Evolutionary conservation across 352 stramenopile genomes (phyloP).

Genomic region (Pythium utonaiense): DNA sequence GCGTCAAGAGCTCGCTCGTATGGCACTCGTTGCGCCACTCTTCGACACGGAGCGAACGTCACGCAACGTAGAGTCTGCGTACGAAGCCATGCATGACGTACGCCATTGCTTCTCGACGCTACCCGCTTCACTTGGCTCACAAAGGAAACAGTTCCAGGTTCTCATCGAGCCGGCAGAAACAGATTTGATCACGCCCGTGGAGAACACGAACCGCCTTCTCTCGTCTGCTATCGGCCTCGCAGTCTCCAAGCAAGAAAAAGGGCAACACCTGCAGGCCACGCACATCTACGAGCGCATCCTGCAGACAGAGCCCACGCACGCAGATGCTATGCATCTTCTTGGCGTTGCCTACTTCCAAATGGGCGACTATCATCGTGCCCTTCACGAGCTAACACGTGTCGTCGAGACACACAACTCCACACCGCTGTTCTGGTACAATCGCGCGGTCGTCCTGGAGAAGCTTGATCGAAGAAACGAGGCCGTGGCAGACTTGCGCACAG

Average conservation of each 20-base stretch:
- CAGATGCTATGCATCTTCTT: constrained; percentile 49
- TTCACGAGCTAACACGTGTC: constrained; percentile 23
- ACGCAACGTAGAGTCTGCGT: constrained; percentile 62
- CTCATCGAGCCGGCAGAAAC: constrained; percentile 32
- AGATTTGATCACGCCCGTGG: background rate
- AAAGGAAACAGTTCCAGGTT: constrained; percentile 30
- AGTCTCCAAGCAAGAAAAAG: constrained; percentile 29
- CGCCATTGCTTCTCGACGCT: constrained; percentile 18
- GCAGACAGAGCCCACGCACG: constrained; percentile 19
- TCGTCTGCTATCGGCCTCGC: constrained; percentile 20
- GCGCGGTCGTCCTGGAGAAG: constrained; percentile 10
- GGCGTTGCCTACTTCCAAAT: constrained; percentile 25
- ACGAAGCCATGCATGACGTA: constrained; percentile 64
- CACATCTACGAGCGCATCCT: constrained; percentile 45
- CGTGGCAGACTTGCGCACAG: constrained; percentile 3
- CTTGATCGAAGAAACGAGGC: constrained; percentile 1
- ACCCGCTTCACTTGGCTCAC: background rate
- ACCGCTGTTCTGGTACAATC: constrained; percentile 21
- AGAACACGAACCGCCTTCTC: constrained; percentile 14
- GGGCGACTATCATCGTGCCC: constrained; percentile 12
- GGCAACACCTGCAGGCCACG: constrained; percentile 22
- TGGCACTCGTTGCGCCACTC: constrained; percentile 43
- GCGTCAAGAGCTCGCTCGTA: constrained; percentile 28
- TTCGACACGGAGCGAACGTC: constrained; percentile 70
- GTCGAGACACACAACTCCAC: constrained; percentile 5